phyloP scores from a whole-genome alignment of 495 filamentous ascomycete species.

The Aspergillus haitiensis region DNA sequence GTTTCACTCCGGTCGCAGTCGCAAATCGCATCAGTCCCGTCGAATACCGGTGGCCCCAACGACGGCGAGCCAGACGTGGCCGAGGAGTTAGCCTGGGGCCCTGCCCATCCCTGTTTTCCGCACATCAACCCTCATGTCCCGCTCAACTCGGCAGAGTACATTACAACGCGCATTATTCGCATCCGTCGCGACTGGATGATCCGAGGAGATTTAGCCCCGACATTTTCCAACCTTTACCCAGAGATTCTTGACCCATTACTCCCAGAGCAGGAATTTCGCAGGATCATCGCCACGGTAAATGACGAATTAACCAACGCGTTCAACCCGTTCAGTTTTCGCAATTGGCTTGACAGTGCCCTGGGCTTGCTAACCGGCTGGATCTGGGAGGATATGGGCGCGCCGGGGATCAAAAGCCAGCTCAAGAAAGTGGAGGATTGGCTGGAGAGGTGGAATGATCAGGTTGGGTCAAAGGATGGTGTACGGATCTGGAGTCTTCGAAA shows the following conservation, averaged over 20 bases:
- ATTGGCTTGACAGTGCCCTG: slow-evolving; percentile 71
- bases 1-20: slow-evolving; percentile 44
- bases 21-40: slow-evolving; percentile 43
- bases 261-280: slow-evolving; percentile 77
- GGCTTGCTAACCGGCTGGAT: slow-evolving; percentile 85
- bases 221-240: slow-evolving; percentile 90
- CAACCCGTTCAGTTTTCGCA: slow-evolving; percentile 67
- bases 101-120: slow-evolving; percentile 86
- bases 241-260: slow-evolving; percentile 88
- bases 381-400: slow-evolving; percentile 85
- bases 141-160: slow-evolving; percentile 66
- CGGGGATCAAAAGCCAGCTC: slow-evolving; percentile 67
- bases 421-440: slow-evolving; percentile 70
- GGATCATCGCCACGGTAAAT: slow-evolving; percentile 76
- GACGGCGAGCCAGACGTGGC: slow-evolving; percentile 50
- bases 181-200: slow-evolving; percentile 89
- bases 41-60: slow-evolving; percentile 46
- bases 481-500: slow-evolving; percentile 73
- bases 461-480: slow-evolving; percentile 57
- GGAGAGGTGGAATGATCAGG: slow-evolving; percentile 74
- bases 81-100: slow-evolving; percentile 71
- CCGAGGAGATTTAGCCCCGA: slow-evolving; percentile 85
- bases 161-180: slow-evolving; percentile 83
- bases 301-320: slow-evolving; percentile 68
- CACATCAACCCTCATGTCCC: slow-evolving; percentile 93